phyloP scores from a whole-genome alignment of 192 early-diverging fungal species.

The Martensiomyces pterosporus region DNA sequence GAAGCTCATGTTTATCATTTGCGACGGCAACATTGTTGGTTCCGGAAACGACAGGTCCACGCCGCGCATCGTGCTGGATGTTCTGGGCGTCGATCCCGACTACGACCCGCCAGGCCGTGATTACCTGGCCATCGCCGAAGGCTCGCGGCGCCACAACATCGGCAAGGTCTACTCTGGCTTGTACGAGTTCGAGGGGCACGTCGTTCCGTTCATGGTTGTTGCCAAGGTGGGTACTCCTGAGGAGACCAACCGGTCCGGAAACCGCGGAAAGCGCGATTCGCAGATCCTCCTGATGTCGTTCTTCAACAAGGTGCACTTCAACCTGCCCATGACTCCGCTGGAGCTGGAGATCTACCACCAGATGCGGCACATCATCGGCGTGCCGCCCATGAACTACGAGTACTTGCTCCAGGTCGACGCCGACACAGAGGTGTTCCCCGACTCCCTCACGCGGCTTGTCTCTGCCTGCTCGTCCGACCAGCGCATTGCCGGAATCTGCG shows the following conservation, averaged over 20 bases:
- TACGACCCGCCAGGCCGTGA: slow-evolving; percentile 70
- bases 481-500: slow-evolving; percentile 84
- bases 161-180: slow-evolving; percentile 96
- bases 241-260: slow-evolving; percentile 84
- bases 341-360: slow-evolving; percentile 98
- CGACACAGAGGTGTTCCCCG: slow-evolving; percentile 79
- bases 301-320: slow-evolving; percentile 92
- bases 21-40: slow-evolving; percentile 92
- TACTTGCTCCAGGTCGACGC: slow-evolving; percentile 80
- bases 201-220: slow-evolving; percentile 93
- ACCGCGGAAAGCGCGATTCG: slow-evolving; percentile 98
- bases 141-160: slow-evolving; percentile 89
- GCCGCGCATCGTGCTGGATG: slow-evolving; percentile 91
- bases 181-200: slow-evolving; percentile 84
- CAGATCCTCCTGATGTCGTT: slow-evolving; percentile 96
- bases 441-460: slow-evolving; percentile 86
- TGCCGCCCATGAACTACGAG: slow-evolving; percentile 76
- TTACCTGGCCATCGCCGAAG: slow-evolving; percentile 89
- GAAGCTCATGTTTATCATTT: slow-evolving; percentile 85
- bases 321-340: slow-evolving; percentile 85
- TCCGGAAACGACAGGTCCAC: slow-evolving; percentile 96
- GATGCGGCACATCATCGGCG: slow-evolving; percentile 95
- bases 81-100: slow-evolving; percentile 81
- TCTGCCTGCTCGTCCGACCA: slow-evolving; percentile 74
- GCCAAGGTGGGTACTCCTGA: slow-evolving; percentile 90